Evolutionary conservation across 805 yeast species (phyloP).

Genomic region (Lipomyces mesembrius): DNA sequence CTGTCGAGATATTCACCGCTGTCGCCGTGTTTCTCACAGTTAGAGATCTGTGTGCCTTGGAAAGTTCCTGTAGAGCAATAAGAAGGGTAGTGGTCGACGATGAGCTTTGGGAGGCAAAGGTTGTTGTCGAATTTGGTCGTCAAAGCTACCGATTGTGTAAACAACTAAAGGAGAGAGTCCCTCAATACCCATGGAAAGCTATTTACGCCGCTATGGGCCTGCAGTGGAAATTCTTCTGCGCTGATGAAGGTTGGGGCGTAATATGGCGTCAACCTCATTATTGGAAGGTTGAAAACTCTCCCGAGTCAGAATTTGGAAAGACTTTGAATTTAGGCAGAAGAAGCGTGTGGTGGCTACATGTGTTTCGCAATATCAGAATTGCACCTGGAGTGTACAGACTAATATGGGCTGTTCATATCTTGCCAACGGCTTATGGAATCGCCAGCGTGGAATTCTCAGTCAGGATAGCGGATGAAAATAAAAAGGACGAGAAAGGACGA

Average conservation of each 20-base stretch:
- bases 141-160: constrained; percentile 21
- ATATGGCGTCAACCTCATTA: constrained; percentile 28
- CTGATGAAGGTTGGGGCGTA: constrained; percentile 34
- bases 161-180: constrained; percentile 6
- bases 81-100: constrained; percentile 17
- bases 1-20: constrained; percentile 21
- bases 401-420: constrained; percentile 27
- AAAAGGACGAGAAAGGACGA: constrained; percentile 21
- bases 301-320: constrained; percentile 22
- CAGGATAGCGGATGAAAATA: constrained; percentile 18
- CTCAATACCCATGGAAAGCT: constrained; percentile 16
- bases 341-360: constrained; percentile 32
- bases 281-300: constrained; percentile 15
- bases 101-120: constrained; percentile 25
- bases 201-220: constrained; percentile 19
- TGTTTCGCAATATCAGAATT: constrained; percentile 24
- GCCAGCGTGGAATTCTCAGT: constrained; percentile 19
- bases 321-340: constrained; percentile 18
- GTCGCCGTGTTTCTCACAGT: constrained; percentile 14
- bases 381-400: constrained; percentile 31
- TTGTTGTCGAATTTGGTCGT: constrained; percentile 19
- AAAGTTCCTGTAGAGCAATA: constrained; percentile 8
- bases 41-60: constrained; percentile 12
- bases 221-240: constrained; percentile 34
- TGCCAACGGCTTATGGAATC: neutral